These are phyloP conservation scores for Mortierella sp. DNA, from an alignment of 371 early-diverging fungal genomes.

Conservation along the genomic window DNA sequence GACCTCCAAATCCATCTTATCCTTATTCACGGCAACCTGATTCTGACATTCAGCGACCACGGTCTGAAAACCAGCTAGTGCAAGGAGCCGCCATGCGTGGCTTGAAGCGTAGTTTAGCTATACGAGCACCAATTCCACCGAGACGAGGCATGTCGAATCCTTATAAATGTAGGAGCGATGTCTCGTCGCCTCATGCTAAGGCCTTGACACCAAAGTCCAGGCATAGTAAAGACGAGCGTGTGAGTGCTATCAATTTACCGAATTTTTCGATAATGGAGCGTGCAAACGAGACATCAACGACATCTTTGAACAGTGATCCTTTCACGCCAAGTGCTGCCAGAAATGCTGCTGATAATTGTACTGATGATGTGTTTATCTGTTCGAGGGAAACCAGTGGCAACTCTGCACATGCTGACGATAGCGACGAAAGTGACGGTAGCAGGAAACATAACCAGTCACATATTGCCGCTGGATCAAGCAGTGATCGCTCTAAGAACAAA, in stretches of 20 bases:
- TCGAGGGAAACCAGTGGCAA: neutral
- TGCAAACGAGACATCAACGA: neutral
- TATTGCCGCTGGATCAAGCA: neutral
- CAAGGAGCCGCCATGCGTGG: neutral
- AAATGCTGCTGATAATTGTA: neutral
- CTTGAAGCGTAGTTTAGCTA: neutral
- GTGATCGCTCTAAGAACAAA: neutral
- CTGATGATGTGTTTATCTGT: neutral
- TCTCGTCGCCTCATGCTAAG: no score
- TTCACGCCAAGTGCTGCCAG: no score
- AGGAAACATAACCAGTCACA: neutral
- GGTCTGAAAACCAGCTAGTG: neutral
- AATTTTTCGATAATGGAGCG: neutral
- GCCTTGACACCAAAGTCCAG: neutral
- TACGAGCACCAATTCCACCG: neutral
- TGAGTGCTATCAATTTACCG: neutral
- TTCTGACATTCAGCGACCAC: no score
- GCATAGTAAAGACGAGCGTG: neutral
- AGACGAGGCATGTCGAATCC: neutral
- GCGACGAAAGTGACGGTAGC: neutral
- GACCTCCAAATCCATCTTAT: neutral
- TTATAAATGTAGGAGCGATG: no score
- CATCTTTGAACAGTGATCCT: no score
- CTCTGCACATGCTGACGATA: neutral
- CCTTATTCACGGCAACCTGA: neutral